Evolutionary conservation across 2,329 filamentous ascomycete species (phyloP).

Genomic region (Fusarium irregulare): DNA sequence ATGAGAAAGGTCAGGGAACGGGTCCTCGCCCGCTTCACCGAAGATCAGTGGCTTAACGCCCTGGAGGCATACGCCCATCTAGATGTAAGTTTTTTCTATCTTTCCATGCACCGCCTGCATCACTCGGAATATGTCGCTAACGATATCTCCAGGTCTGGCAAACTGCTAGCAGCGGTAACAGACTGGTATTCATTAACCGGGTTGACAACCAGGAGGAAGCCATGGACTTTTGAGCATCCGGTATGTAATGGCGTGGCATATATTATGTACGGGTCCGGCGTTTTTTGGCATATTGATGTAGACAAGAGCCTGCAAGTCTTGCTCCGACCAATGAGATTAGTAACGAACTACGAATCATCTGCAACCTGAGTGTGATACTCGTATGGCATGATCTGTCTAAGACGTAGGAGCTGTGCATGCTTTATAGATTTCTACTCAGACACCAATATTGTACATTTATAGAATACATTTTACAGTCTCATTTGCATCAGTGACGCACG

Average conservation of each 20-base stretch:
- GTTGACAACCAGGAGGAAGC: constrained; percentile 62
- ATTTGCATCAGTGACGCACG: constrained; percentile 66
- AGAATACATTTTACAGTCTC: constrained; percentile 55
- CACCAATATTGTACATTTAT: constrained; percentile 47
- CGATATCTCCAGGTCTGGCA: constrained; percentile 74
- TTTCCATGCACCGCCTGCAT: background rate
- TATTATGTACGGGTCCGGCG: constrained; percentile 46
- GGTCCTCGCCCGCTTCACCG: constrained; percentile 94
- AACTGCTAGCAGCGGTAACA: constrained; percentile 76
- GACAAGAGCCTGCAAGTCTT: constrained; percentile 36
- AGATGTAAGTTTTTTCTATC: constrained; percentile 79
- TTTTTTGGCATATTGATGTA: constrained; percentile 47
- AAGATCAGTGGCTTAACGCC: constrained; percentile 87
- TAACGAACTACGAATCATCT: background rate
- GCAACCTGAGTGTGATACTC: background rate
- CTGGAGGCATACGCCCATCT: constrained; percentile 89
- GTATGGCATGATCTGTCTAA: background rate
- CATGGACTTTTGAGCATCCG: constrained; percentile 54
- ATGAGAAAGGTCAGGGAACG: constrained; percentile 90
- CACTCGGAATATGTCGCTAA: constrained; percentile 52
- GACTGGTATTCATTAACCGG: constrained; percentile 72
- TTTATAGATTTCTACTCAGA: constrained; percentile 34
- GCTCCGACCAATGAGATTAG: constrained; percentile 18
- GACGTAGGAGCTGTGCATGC: constrained; percentile 20
- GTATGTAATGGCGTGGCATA: constrained; percentile 34